phyloP scores from a whole-genome alignment of 805 yeast genomes.

The Wickerhamiella azymoides region DNA sequence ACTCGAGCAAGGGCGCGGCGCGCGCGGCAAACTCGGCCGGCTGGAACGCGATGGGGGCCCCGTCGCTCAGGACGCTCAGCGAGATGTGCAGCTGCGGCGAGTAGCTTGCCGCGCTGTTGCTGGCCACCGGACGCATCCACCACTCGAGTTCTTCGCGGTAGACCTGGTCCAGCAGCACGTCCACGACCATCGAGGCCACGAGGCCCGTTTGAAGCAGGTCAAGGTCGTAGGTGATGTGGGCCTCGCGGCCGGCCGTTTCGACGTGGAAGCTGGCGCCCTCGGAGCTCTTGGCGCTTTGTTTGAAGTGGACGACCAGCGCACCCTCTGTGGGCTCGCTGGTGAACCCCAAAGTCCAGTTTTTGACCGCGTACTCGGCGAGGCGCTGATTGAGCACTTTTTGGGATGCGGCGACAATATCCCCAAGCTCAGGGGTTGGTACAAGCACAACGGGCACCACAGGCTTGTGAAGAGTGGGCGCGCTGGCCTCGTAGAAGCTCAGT shows the following conservation, averaged over 20 bases:
- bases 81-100: slow-evolving; percentile 62
- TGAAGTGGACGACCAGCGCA: slow-evolving; percentile 31
- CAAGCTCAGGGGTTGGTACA: slow-evolving; percentile 37
- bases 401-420: slow-evolving; percentile 50
- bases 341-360: slow-evolving; percentile 16
- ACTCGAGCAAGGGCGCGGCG: slow-evolving; percentile 42
- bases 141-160: slow-evolving; percentile 31
- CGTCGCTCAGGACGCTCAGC: slow-evolving; percentile 57
- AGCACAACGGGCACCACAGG: slow-evolving; percentile 23
- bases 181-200: slow-evolving; percentile 48
- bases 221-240: slow-evolving; percentile 30
- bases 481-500: slow-evolving; percentile 26
- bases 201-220: slow-evolving; percentile 40
- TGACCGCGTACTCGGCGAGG: slow-evolving; percentile 20
- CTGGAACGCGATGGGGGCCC: slow-evolving; percentile 54
- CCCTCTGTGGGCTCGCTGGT: slow-evolving; percentile 9
- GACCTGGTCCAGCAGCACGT: slow-evolving; percentile 34
- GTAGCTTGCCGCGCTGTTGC: slow-evolving; percentile 35
- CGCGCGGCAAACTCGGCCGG: slow-evolving; percentile 40
- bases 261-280: slow-evolving; percentile 32
- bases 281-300: slow-evolving; percentile 26
- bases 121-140: slow-evolving; percentile 16
- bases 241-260: slow-evolving; percentile 30
- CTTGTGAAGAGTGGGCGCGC: slow-evolving; percentile 19
- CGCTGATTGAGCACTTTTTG: slow-evolving; percentile 32